phyloP scores from a whole-genome alignment of 192 early-diverging fungal species.

The Rhizophagus clarus region DNA sequence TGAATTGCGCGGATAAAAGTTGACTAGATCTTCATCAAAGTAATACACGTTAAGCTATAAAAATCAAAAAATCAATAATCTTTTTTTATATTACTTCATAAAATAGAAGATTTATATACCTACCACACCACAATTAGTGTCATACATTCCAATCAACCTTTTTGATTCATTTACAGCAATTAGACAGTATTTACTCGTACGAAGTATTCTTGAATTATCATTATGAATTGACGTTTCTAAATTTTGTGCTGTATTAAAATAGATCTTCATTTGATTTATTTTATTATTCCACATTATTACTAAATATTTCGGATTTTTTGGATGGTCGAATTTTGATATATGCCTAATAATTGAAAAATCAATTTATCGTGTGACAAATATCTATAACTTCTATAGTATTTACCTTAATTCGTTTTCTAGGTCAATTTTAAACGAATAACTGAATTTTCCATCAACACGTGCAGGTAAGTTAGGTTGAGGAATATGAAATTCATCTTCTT shows the following conservation, averaged over 20 bases:
- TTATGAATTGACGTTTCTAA: neutral
- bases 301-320: too few relatives aligned
- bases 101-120: neutral
- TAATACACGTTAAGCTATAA: neutral
- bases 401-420: neutral
- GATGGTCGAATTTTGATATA: too few relatives aligned
- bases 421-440: neutral
- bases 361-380: too few relatives aligned
- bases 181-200: neutral
- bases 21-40: neutral
- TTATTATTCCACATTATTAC: too few relatives aligned
- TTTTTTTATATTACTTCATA: too few relatives aligned
- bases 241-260: neutral
- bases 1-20: neutral
- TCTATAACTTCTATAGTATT: too few relatives aligned
- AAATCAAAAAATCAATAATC: neutral
- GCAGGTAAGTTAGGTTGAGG: neutral
- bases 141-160: neutral
- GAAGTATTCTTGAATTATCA: too few relatives aligned
- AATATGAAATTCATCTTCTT: neutral
- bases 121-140: neutral
- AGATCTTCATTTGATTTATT: too few relatives aligned
- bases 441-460: too few relatives aligned
- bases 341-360: too few relatives aligned
- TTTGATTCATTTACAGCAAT: conserved; percentile 15